These are phyloP conservation scores for Kluyveromyces marxianus DNA, from an alignment of 1,139 yeast genomes.

Conservation along the genomic window DNA sequence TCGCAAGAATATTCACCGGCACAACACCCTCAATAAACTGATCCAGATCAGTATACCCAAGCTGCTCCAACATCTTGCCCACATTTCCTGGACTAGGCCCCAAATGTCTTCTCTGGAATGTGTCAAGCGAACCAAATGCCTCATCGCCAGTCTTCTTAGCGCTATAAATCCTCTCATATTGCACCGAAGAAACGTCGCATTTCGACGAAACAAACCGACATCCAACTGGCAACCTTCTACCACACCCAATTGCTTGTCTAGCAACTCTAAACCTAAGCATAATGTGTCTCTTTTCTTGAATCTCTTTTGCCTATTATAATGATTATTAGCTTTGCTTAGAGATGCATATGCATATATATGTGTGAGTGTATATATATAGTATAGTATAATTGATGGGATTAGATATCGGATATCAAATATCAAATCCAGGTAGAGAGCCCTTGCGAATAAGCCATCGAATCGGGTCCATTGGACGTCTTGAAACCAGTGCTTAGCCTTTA, in stretches of 20 bases:
- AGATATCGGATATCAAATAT: too few species aligned
- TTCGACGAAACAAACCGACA: not conserved
- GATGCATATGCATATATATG: too few species aligned
- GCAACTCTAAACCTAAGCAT: not conserved
- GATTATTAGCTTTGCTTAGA: too few species aligned
- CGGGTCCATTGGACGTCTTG: too few species aligned
- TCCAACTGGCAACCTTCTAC: not conserved
- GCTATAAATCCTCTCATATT: slow-evolving; percentile 16
- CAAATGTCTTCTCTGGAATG: slow-evolving; percentile 83
- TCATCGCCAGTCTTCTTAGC: slow-evolving; percentile 9
- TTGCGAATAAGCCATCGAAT: too few species aligned
- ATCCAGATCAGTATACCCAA: slow-evolving; percentile 63
- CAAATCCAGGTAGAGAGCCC: too few species aligned
- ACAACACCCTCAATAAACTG: slow-evolving; percentile 67
- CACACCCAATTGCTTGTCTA: not conserved
- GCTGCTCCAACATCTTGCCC: slow-evolving; percentile 50
- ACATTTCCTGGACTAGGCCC: slow-evolving; percentile 73
- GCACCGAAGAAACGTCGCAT: slow-evolving; percentile 17
- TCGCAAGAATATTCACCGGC: slow-evolving; percentile 66
- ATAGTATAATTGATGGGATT: too few species aligned
- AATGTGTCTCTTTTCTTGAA: too few species aligned
- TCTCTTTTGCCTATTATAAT: too few species aligned
- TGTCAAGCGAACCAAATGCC: slow-evolving; percentile 44
- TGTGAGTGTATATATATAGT: too few species aligned
- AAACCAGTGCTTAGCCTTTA: too few species aligned